phyloP scores from a whole-genome alignment of 345 rosid genomes.

The Lepidium didymum region DNA sequence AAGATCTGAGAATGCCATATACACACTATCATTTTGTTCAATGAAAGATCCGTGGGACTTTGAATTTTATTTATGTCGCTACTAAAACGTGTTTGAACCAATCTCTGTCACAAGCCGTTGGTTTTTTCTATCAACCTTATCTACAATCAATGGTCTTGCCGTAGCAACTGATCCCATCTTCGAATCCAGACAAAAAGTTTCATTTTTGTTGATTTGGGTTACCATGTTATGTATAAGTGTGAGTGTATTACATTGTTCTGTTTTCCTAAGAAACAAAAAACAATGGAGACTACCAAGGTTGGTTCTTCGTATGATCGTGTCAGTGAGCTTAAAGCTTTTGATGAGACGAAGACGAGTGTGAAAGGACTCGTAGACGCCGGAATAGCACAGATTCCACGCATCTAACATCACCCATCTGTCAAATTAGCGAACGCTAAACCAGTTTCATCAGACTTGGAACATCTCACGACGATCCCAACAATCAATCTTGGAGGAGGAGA shows the following conservation, averaged over 20 bases:
- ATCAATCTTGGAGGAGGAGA: conserved; percentile 11
- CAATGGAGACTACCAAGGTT: background rate
- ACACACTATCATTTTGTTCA: too few relatives aligned
- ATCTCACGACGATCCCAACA: conserved; percentile 15
- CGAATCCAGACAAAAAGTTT: background rate
- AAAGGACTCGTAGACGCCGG: conserved; percentile 33
- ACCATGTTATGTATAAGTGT: background rate
- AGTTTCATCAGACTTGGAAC: background rate
- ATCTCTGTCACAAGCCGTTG: too few relatives aligned
- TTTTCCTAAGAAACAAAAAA: background rate
- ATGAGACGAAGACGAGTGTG: conserved; percentile 30
- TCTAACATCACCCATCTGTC: conserved; percentile 13
- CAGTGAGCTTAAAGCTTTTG: conserved; percentile 30
- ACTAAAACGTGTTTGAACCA: too few relatives aligned
- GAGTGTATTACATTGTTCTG: background rate
- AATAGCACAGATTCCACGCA: conserved; percentile 19
- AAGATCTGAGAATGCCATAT: too few relatives aligned
- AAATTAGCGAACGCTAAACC: background rate
- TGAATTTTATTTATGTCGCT: too few relatives aligned
- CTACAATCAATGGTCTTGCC: too few relatives aligned
- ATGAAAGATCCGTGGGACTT: too few relatives aligned
- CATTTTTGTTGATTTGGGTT: background rate
- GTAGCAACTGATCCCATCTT: background rate
- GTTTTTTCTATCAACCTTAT: too few relatives aligned
- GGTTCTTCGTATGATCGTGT: conserved; percentile 8